Percentiles rank a stretch among this genome's conserved stretches.
Conservation (phyloP, 345 rosid genomes). For the Acer yangbiense region DNA sequence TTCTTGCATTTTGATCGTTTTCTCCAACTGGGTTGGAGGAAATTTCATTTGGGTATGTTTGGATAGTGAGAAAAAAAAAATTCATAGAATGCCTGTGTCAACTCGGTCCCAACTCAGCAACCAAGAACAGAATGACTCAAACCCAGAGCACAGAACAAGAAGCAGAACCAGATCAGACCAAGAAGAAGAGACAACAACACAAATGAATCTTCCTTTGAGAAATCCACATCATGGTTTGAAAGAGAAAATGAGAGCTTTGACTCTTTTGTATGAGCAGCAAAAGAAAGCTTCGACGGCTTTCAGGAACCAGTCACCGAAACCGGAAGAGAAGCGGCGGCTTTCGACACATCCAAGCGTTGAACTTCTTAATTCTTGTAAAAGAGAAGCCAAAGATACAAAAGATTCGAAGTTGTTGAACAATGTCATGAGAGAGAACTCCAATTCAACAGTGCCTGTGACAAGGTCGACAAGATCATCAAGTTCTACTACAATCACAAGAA, state of each 20-base stretch:
- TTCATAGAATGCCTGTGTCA: conserved; percentile 68
- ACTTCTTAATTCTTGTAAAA: conserved; percentile 48
- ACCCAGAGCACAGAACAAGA: conserved; percentile 25
- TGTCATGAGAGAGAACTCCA: conserved; percentile 50
- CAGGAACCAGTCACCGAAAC: conserved; percentile 50
- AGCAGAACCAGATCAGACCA: conserved; percentile 38
- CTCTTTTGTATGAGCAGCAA: conserved; percentile 88
- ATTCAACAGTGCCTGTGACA: conserved; percentile 26
- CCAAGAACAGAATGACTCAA: conserved; percentile 33
- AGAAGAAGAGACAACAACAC: conserved; percentile 30
- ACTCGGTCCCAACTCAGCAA: conserved; percentile 65
- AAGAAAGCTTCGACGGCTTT: conserved; percentile 67
- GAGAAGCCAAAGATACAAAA: conserved; percentile 38
- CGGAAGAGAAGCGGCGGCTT: conserved; percentile 51
- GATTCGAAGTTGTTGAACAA: conserved; percentile 30
- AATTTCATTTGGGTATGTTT: conserved; percentile 44
- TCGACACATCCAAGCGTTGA: conserved; percentile 58
- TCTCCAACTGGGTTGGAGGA: conserved; percentile 26
- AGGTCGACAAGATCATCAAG: conserved; percentile 30
- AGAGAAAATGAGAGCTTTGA: conserved; percentile 87
- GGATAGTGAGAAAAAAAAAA: conserved; percentile 37
- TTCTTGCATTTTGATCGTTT: conserved; percentile 25
- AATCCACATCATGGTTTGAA: conserved; percentile 91
- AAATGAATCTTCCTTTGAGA: conserved; percentile 43
- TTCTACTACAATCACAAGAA: conserved; percentile 48